Conservation (phyloP, 2,329 filamentous ascomycete species). For the Calonectria pteridis region DNA sequence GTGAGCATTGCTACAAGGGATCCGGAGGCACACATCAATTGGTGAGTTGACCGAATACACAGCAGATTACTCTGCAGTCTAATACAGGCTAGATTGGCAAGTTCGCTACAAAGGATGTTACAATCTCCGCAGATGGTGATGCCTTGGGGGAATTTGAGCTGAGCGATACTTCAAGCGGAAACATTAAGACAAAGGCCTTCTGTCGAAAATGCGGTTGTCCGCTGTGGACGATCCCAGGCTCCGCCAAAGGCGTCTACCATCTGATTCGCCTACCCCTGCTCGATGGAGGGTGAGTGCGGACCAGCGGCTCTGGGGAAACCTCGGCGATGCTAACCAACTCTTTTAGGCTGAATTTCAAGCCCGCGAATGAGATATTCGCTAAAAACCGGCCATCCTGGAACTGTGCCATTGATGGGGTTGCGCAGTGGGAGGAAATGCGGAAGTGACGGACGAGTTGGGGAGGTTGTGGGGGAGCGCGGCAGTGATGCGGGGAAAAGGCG, state of each 20-base stretch:
- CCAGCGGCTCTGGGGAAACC: not conserved
- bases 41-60: not conserved
- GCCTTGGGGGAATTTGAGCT: slow-evolving; percentile 35
- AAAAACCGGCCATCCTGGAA: slow-evolving; percentile 45
- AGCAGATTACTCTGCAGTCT: not conserved
- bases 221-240: slow-evolving; percentile 44
- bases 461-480: not conserved
- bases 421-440: slow-evolving; percentile 45
- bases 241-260: slow-evolving; percentile 40
- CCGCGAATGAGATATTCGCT: slow-evolving; percentile 46
- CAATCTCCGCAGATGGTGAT: slow-evolving; percentile 1
- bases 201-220: slow-evolving; percentile 43
- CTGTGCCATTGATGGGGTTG: slow-evolving; percentile 29
- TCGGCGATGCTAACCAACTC: not conserved
- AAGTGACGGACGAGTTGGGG: slow-evolving; percentile 30
- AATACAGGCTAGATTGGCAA: slow-evolving; percentile 44
- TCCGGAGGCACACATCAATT: slow-evolving; percentile 36
- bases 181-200: slow-evolving; percentile 43
- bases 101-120: slow-evolving; percentile 31
- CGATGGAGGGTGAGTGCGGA: slow-evolving; percentile 39
- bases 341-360: slow-evolving; percentile 32
- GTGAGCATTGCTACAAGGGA: slow-evolving; percentile 37
- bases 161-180: slow-evolving; percentile 42
- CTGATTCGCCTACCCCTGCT: slow-evolving; percentile 43
- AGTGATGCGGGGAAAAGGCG: not conserved